Percentiles rank a stretch among this genome's conserved stretches.
Evolutionary conservation across 768 basidiomycete genomes (phyloP).

Genomic region (Suillus brevipes): DNA sequence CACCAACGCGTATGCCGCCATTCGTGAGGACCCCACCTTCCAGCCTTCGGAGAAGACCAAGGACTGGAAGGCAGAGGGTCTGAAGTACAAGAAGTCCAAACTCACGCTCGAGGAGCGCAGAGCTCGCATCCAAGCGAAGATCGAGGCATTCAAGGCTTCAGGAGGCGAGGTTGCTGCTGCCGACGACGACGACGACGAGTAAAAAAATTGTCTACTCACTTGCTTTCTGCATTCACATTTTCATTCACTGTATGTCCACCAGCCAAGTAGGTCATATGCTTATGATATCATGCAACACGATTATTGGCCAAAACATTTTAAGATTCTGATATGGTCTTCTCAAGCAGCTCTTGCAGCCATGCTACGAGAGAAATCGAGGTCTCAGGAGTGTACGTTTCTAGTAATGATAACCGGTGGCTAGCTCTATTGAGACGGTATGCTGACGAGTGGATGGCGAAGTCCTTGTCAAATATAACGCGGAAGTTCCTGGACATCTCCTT

Average conservation of each 20-base stretch:
- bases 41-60: conserved; percentile 84
- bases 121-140: conserved; percentile 81
- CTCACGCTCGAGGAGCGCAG: conserved; percentile 79
- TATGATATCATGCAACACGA: conserved; percentile 22
- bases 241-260: conserved; percentile 15
- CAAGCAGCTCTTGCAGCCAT: conserved; percentile 57
- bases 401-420: conserved; percentile 40
- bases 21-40: conserved; percentile 92
- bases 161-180: conserved; percentile 40
- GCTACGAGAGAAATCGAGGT: conserved; percentile 41
- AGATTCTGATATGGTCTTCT: conserved; percentile 33
- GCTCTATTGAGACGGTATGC: conserved; percentile 52
- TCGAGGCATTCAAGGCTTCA: conserved; percentile 83
- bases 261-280: conserved; percentile 14
- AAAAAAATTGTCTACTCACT: conserved; percentile 28
- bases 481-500: conserved; percentile 54
- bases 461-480: conserved; percentile 51
- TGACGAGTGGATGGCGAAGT: conserved; percentile 55
- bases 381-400: conserved; percentile 42
- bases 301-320: conserved; percentile 14
- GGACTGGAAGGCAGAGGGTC: conserved; percentile 88
- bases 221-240: background rate
- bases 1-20: conserved; percentile 88
- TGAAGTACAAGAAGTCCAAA: conserved; percentile 66
- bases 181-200: conserved; percentile 56